Evolutionary conservation across 2,329 filamentous ascomycete species (phyloP), one percentile per base, ranked within the genome.

Genomic region (Phialophora verrucosa): DNA sequence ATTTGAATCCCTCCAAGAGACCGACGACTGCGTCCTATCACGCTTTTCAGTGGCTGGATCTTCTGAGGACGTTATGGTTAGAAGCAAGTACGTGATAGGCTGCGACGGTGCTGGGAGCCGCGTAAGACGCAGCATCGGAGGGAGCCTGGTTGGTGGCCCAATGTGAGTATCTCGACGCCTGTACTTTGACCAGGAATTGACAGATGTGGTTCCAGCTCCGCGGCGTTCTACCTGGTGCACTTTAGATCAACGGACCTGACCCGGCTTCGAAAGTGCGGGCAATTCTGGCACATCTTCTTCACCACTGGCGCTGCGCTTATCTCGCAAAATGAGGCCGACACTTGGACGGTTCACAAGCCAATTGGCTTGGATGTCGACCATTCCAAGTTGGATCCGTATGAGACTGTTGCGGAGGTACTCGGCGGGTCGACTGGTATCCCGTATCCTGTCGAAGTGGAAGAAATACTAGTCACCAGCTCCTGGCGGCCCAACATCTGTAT

Each of bases 231-330:
- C 44, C 69, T 77, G 5, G 68, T 77, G 1, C 76, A 77, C 58
- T 76, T 77, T 64, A 73, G 72, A 59, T 77, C 76, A 3, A 59
- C 59, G n/a, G 71, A 76, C 47, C 69, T 77, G 5, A 64, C 70
- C 1, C 38, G 63, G 3, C 53, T 72, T 5, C 74, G 71, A n/a
- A 61, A 60, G 32, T 71, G 73, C 25, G 74, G 74, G 8, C 71
- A 70, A 17, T 76, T 74, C 56, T 77, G 76, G 75, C 76, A 76
- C 59, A 71, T 72, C 8, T 77, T 77, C 62, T 70, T 72, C 51
- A 63, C 65, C 1, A 57, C 61, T 17, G 71, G 71, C 11, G 71
- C 69, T 4, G 66, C 71, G 17, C 63, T 78, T 17, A 74, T 77
- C 53, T 66, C 71, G 25, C 74, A 77, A 62, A 73, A 77, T 25